Base-by-base conservation (phyloP, 140 eudicot genomes). In the Ambrosia hybrid region DNA sequence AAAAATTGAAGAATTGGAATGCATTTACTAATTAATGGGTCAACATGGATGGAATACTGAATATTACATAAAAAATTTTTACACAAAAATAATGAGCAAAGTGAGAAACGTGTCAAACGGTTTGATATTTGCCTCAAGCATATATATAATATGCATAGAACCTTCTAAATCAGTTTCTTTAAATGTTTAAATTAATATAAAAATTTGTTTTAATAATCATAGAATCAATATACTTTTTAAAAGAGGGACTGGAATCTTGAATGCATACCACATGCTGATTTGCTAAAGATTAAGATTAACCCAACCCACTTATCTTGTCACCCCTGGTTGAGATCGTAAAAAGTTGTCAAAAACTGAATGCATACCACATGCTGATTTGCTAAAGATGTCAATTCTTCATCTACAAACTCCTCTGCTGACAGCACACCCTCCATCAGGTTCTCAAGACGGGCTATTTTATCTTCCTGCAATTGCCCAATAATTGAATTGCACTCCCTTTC, bases 401-500 rank as follows among this genome's bases (percentile, higher is more conserved):
- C 87, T 51, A 86, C 80, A 75, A 88, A 94, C 67, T 90, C 99
- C 77, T 90, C 96, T 49, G 89, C 61, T 9, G 90, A 82, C 77
- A 94, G 74, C 52, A 94, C 82, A 68, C 99, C 97, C 64, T 94
- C 95, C 91, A 94, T 84, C 70, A 94, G 75, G 77, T 83, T 88
- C 85, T 94, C 97, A 63, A 94, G 93, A 57, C 96, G 96, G 55
- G 78, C 77, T 36, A 94, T 94, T 83, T 94, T 94, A 79, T 94
- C 99, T 83, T 94, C 99, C 61, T 91, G 85, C 48, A 88, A 70
- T 77, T 86, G 96, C 61, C 88, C 84, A 12, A 94, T 94, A 11
- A 94, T 84, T 10, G 95, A 86, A 76, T 81, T 90, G 76, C 99
- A 94, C 65, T 94, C 99, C 68, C 97, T 78, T 87, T 94, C 97